These are phyloP conservation scores for Dothistroma septosporum DNA, from an alignment of 2,329 filamentous ascomycete genomes.

Conservation along the genomic window DNA sequence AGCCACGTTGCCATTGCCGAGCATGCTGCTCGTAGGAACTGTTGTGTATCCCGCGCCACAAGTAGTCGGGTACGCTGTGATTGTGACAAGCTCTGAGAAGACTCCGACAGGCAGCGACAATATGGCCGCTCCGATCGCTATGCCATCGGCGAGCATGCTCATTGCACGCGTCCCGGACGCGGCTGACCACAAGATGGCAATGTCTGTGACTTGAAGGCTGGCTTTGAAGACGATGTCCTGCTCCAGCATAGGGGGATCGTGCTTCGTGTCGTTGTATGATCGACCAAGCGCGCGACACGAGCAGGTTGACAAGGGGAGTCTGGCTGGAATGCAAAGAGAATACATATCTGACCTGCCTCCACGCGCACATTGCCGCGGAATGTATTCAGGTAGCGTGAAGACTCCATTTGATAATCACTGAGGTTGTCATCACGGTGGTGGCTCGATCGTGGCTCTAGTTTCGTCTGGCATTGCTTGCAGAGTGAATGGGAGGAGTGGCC, in stretches of 20 bases:
- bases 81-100: constrained; percentile 24
- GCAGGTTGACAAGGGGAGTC: neutral
- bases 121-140: constrained; percentile 7
- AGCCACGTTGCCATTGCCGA: neutral
- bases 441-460: too few relatives aligned
- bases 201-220: neutral
- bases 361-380: constrained; percentile 2
- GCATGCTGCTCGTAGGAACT: constrained; percentile 4
- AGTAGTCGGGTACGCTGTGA: constrained; percentile 26
- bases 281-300: neutral
- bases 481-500: too few relatives aligned
- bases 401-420: too few relatives aligned
- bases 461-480: too few relatives aligned
- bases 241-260: neutral
- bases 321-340: constrained; percentile 3
- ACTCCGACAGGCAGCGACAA: constrained; percentile 16
- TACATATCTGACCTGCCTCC: neutral
- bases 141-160: constrained; percentile 16
- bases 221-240: neutral
- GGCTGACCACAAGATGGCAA: neutral
- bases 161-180: neutral
- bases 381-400: neutral
- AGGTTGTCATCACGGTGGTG: too few relatives aligned
- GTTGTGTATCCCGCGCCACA: constrained; percentile 27
- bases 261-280: neutral